Percentiles rank a stretch among this genome's conserved stretches.
phyloP scores from a whole-genome alignment of 805 yeast genomes.

The Grigorovia yakushimaensis region DNA sequence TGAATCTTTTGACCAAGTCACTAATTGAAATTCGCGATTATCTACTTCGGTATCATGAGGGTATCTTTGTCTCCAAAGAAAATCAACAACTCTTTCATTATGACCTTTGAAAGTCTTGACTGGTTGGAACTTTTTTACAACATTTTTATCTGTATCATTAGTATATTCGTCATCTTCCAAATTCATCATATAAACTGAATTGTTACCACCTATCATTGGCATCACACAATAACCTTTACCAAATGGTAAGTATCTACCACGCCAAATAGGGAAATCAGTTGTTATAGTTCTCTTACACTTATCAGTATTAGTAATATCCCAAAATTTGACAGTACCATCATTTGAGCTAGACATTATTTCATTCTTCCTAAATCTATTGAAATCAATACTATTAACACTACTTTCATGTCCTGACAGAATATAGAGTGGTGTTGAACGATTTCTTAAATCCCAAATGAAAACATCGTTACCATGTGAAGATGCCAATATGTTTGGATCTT shows the following conservation, averaged over 20 bases:
- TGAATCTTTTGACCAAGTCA: constrained; percentile 89
- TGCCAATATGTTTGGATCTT: constrained; percentile 68
- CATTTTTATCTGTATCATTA: constrained; percentile 1
- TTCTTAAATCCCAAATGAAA: constrained; percentile 81
- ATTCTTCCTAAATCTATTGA: constrained; percentile 49
- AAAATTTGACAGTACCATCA: constrained; percentile 72
- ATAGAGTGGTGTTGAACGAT: constrained; percentile 66
- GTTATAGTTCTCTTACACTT: constrained; percentile 49
- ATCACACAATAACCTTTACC: constrained; percentile 81
- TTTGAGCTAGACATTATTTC: constrained; percentile 75
- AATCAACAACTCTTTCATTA: constrained; percentile 74
- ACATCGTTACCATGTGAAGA: constrained; percentile 77
- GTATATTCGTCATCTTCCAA: constrained; percentile 11
- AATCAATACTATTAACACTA: constrained; percentile 84
- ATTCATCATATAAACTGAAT: constrained; percentile 32
- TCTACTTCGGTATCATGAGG: constrained; percentile 36
- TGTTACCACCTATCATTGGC: constrained; percentile 83
- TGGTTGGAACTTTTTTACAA: constrained; percentile 38
- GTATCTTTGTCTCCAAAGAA: constrained; percentile 71
- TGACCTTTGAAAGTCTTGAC: constrained; percentile 68
- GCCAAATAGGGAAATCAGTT: constrained; percentile 78
- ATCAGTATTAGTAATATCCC: constrained; percentile 49
- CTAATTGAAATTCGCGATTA: constrained; percentile 80
- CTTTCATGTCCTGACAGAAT: constrained; percentile 69
- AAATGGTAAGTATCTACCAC: constrained; percentile 83